phyloP scores from a whole-genome alignment of 192 early-diverging fungal species.

The Jimgerdemannia lactiflua region DNA sequence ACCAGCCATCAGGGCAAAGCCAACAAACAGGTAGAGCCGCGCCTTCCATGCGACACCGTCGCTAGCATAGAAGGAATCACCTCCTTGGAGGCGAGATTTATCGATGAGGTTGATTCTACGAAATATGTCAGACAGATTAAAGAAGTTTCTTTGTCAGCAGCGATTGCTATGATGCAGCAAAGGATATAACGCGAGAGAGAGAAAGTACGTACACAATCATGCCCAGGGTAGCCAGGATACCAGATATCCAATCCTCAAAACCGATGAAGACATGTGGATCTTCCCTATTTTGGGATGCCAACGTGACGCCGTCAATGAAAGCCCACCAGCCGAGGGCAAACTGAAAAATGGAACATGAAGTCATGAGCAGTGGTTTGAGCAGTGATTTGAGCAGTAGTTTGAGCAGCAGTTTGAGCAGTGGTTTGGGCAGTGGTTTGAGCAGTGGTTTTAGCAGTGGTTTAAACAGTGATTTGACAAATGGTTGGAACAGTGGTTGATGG shows the following conservation, averaged over 20 bases:
- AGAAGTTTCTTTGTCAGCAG: too few relatives aligned
- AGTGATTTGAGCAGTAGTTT: too few relatives aligned
- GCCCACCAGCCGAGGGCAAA: constrained; percentile 63
- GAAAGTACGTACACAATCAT: constrained; percentile 51
- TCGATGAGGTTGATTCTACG: constrained; percentile 52
- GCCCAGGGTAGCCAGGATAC: constrained; percentile 51
- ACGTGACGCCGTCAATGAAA: constrained; percentile 54
- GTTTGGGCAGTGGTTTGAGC: too few relatives aligned
- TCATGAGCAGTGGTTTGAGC: neutral
- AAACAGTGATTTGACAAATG: too few relatives aligned
- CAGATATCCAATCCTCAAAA: constrained; percentile 62
- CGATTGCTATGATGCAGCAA: too few relatives aligned
- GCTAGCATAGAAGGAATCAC: constrained; percentile 38
- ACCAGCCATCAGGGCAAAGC: constrained; percentile 56
- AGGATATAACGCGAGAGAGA: too few relatives aligned
- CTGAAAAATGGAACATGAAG: constrained; percentile 14
- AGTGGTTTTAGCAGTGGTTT: too few relatives aligned
- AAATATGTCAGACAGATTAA: neutral
- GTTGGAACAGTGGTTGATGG: too few relatives aligned
- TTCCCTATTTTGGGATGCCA: constrained; percentile 17
- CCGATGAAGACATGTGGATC: constrained; percentile 28
- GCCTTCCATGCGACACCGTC: constrained; percentile 42
- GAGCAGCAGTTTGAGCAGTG: too few relatives aligned
- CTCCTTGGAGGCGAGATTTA: constrained; percentile 43
- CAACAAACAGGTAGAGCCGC: constrained; percentile 51